phyloP scores from a whole-genome alignment of 495 filamentous ascomycete genomes.

The Hypoxylon perforatum region DNA sequence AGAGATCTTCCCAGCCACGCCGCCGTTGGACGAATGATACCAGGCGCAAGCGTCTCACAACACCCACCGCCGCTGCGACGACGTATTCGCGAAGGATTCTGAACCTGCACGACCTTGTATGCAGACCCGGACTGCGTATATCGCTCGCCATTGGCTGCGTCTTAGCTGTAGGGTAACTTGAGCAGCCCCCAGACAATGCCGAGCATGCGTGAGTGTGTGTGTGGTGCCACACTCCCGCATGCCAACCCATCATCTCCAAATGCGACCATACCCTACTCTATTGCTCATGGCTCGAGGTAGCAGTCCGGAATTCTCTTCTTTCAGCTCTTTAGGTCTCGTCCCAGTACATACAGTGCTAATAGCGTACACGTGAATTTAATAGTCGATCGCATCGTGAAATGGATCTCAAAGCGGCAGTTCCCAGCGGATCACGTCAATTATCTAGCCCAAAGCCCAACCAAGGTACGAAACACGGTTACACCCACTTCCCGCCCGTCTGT shows the following conservation, averaged over 20 bases:
- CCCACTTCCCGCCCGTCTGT: slow-evolving; percentile 32
- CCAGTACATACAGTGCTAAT: slow-evolving; percentile 7
- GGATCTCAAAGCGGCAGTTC: slow-evolving; percentile 3
- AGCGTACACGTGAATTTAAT: not conserved
- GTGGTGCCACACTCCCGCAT: slow-evolving; percentile 32
- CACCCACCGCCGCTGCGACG: slow-evolving; percentile 30
- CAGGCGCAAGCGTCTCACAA: slow-evolving; percentile 24
- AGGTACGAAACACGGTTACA: slow-evolving; percentile 15
- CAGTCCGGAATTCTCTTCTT: slow-evolving; percentile 8
- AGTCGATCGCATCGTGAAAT: slow-evolving; percentile 3
- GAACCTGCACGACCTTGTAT: slow-evolving; percentile 27
- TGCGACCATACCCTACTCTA: slow-evolving; percentile 36
- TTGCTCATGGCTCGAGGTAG: slow-evolving; percentile 10
- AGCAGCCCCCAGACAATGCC: slow-evolving; percentile 31
- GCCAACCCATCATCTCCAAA: slow-evolving; percentile 31
- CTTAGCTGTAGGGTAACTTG: slow-evolving; percentile 22
- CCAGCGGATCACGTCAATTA: not conserved
- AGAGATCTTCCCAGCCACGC: slow-evolving; percentile 35
- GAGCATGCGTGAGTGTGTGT: slow-evolving; percentile 4
- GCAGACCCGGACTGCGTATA: slow-evolving; percentile 12
- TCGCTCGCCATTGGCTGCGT: slow-evolving; percentile 22
- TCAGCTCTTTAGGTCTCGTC: slow-evolving; percentile 20
- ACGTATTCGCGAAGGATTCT: slow-evolving; percentile 34
- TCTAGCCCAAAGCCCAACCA: no score
- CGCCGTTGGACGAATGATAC: slow-evolving; percentile 24